A percentile compares a stretch with the other conserved stretches of the same genome.
Conservation (phyloP, 2,329 filamentous ascomycete species). For the Clonostachys solani region DNA sequence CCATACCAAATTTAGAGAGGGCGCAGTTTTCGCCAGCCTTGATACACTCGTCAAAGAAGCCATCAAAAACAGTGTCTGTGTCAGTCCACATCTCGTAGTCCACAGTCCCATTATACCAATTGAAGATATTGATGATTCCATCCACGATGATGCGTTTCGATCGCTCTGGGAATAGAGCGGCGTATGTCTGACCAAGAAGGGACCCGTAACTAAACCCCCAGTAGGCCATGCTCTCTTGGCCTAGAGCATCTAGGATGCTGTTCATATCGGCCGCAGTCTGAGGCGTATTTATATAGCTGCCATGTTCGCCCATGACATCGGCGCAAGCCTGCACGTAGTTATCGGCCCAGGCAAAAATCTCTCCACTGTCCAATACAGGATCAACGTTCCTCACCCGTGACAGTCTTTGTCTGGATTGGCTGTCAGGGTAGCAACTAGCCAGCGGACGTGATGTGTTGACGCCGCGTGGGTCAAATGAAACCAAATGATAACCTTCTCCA, state of each 20-base stretch:
- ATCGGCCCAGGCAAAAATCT: slow-evolving; percentile 33
- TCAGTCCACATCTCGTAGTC: slow-evolving; percentile 17
- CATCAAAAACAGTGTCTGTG: slow-evolving; percentile 19
- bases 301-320: slow-evolving; percentile 39
- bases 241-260: slow-evolving; percentile 61
- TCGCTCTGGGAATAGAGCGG: slow-evolving; percentile 26
- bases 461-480: slow-evolving; percentile 43
- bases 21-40: slow-evolving; percentile 40
- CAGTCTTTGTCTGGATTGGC: slow-evolving; percentile 14
- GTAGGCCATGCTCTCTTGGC: slow-evolving; percentile 40
- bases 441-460: slow-evolving; percentile 21
- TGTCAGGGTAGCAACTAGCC: slow-evolving; percentile 32
- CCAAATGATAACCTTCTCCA: slow-evolving; percentile 38
- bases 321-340: slow-evolving; percentile 2
- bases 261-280: slow-evolving; percentile 49
- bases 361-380: slow-evolving; percentile 22
- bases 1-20: slow-evolving; percentile 16
- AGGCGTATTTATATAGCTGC: slow-evolving; percentile 40
- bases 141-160: slow-evolving; percentile 27
- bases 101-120: slow-evolving; percentile 21
- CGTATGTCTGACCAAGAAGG: slow-evolving; percentile 33
- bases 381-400: background rate
- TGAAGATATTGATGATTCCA: slow-evolving; percentile 23
- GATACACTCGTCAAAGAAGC: slow-evolving; percentile 26
- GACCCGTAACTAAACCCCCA: slow-evolving; percentile 39